phyloP scores from a whole-genome alignment of 2,329 filamentous ascomycete species.

The Hymenoscyphus fructigenus region DNA sequence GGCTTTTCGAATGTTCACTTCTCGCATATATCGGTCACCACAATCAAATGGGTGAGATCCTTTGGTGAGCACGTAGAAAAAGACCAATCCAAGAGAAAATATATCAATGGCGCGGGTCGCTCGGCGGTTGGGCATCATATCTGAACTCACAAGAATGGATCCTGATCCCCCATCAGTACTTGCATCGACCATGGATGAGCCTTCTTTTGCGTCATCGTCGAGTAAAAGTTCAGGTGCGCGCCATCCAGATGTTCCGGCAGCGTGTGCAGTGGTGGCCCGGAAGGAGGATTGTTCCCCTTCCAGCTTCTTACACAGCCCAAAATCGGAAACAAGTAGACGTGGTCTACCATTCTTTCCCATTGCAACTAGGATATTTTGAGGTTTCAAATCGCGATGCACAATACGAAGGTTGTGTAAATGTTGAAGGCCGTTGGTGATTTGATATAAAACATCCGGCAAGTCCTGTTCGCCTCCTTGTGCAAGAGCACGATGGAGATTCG shows the following conservation, averaged over 20 bases:
- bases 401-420: slow-evolving; percentile 91
- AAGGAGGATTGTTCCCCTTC: slow-evolving; percentile 94
- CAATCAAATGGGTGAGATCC: slow-evolving; percentile 92
- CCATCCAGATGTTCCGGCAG: slow-evolving; percentile 93
- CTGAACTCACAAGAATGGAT: slow-evolving; percentile 55
- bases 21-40: slow-evolving; percentile 90
- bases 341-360: slow-evolving; percentile 68
- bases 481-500: slow-evolving; percentile 63
- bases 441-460: slow-evolving; percentile 76
- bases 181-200: slow-evolving; percentile 46
- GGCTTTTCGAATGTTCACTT: slow-evolving; percentile 95
- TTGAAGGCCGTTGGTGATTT: slow-evolving; percentile 84
- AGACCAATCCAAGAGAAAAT: slow-evolving; percentile 95
- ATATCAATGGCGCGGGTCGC: slow-evolving; percentile 97
- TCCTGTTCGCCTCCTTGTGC: slow-evolving; percentile 73
- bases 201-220: slow-evolving; percentile 66
- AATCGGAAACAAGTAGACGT: slow-evolving; percentile 94
- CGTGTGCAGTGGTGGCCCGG: slow-evolving; percentile 89
- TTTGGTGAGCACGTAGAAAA: slow-evolving; percentile 96
- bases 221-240: slow-evolving; percentile 90
- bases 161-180: slow-evolving; percentile 61
- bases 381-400: slow-evolving; percentile 95
- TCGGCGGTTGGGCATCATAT: slow-evolving; percentile 65
- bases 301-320: slow-evolving; percentile 95
- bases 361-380: slow-evolving; percentile 91